Evolutionary conservation across 148 eudicot species (phyloP), one percentile per base, ranked within the genome.

Genomic region (Nepenthes gracilis): DNA sequence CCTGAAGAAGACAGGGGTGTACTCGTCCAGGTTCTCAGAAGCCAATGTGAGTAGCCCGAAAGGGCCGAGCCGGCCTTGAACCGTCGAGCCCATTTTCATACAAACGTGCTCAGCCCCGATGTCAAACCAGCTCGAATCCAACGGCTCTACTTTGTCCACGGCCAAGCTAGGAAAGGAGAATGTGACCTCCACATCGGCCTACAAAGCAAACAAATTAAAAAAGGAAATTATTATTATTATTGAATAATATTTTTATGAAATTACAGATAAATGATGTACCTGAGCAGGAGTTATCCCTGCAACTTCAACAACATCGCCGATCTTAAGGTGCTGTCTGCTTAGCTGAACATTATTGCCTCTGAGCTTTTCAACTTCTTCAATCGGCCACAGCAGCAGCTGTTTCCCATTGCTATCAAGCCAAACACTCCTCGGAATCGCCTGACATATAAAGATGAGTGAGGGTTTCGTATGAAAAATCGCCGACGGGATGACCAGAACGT

Each of bases 21-120:
- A 81, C 47, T 84, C 84, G 49, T 72, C 74, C 5, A 84, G 69
- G 1, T 77, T 40, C 1, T 63, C 11, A 0, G 90, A 76, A 36
- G 90, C 86, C 35, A 84, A 59, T 12, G 82, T 67, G 7, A 84
- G 57, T n/a, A 81, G 65, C 61, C 97, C 96, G 54, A 92, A 92
- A 15, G 96, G 96, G 4, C 97, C 94, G 12, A 92, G 64, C 57
- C 97, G 80, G 10, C 86, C 86, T 43, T 48, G 59, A 2, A 68
- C 73, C 0, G 78, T 76, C 34, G 90, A 74, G 14, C 80, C 84
- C 76, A 45, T 74, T 54, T 50, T 59, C 49, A 57, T 62, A 47
- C 90, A 84, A 33, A 84, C 58, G 11, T 70, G 52, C 67, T 84
- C 77, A 0, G 86, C 78, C 43, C 78, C 72, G 35, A 11, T 45